A percentile compares a stretch with the other conserved stretches of the same genome.
Conservation (phyloP, 2,329 filamentous ascomycete genomes). For the Neopestalotiopsis rosae region DNA sequence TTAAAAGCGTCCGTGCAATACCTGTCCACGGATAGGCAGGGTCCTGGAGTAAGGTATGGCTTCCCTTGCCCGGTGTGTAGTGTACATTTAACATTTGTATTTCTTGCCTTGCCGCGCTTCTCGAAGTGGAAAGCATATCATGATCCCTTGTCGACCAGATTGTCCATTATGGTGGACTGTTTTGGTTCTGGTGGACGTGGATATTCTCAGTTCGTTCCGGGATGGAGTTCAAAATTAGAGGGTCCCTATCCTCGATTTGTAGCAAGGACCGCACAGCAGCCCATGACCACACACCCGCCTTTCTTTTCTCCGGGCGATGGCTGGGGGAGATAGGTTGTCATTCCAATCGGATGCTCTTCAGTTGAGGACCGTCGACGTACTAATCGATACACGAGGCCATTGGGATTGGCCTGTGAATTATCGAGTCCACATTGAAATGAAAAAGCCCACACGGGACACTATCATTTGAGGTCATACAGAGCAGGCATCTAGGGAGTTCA, state of each 20-base stretch:
- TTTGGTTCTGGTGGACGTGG: not conserved
- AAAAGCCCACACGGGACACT: conserved; percentile 25
- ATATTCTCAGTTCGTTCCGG: not conserved
- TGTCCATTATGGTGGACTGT: not conserved
- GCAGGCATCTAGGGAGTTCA: conserved; percentile 28
- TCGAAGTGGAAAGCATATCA: conserved; percentile 17
- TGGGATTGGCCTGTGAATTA: conserved; percentile 19
- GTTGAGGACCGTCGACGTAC: not conserved
- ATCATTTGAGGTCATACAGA: conserved; percentile 28
- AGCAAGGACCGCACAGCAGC: not conserved
- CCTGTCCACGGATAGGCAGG: conserved; percentile 7
- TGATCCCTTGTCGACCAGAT: not conserved
- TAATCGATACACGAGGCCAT: conserved; percentile 2
- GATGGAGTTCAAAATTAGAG: not conserved
- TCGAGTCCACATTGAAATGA: conserved; percentile 30
- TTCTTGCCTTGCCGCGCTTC: not conserved
- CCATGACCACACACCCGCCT: not conserved
- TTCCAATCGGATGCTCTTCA: conserved; percentile 3
- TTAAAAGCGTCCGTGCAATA: conserved; percentile 12
- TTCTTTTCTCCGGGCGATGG: conserved; percentile 14
- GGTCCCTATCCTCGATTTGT: not conserved
- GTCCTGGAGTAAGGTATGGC: conserved; percentile 1
- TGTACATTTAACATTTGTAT: conserved; percentile 10
- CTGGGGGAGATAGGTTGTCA: not conserved
- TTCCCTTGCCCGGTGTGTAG: not conserved